These are phyloP conservation scores for Orbilia ellipsospora DNA, from an alignment of 2,329 filamentous ascomycete species.

Conservation along the genomic window DNA sequence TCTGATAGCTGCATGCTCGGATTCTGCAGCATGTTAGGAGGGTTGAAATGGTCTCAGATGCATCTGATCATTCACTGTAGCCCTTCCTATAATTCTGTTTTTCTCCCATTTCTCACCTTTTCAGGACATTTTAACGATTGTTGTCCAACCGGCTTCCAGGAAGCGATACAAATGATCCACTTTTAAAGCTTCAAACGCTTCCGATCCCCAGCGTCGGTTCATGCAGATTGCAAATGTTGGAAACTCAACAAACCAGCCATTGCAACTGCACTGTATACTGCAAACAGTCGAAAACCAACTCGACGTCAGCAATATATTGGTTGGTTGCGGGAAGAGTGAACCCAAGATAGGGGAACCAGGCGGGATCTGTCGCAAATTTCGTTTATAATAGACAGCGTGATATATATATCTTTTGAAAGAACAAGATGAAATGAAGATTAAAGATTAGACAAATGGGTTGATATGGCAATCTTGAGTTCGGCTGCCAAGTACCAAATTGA, in stretches of 20 bases:
- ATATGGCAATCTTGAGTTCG: background rate
- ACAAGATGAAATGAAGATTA: background rate
- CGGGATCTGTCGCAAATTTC: too few relatives aligned
- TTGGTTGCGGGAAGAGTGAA: slow-evolving; percentile 29
- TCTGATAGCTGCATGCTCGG: background rate
- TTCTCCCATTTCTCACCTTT: slow-evolving; percentile 38
- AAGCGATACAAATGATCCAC: slow-evolving; percentile 21
- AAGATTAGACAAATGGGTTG: background rate
- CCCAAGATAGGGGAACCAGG: background rate
- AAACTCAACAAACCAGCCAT: background rate
- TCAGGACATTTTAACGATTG: slow-evolving; percentile 34
- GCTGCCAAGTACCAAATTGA: slow-evolving; percentile 11
- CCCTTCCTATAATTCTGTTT: slow-evolving; percentile 2
- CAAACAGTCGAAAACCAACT: slow-evolving; percentile 14
- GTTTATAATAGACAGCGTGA: too few relatives aligned
- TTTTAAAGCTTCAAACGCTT: slow-evolving; percentile 4
- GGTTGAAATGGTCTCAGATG: background rate
- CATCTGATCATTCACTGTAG: background rate
- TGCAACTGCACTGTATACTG: background rate
- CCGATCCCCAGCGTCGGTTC: slow-evolving; percentile 12
- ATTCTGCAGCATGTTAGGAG: background rate
- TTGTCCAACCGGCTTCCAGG: slow-evolving; percentile 15
- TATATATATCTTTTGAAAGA: background rate
- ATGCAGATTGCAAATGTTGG: slow-evolving; percentile 28
- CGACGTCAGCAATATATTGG: background rate